A percentile compares a stretch with the other conserved stretches of the same genome.
Conservation (phyloP, 75 land plant species). For the Sequoia sempervirens region DNA sequence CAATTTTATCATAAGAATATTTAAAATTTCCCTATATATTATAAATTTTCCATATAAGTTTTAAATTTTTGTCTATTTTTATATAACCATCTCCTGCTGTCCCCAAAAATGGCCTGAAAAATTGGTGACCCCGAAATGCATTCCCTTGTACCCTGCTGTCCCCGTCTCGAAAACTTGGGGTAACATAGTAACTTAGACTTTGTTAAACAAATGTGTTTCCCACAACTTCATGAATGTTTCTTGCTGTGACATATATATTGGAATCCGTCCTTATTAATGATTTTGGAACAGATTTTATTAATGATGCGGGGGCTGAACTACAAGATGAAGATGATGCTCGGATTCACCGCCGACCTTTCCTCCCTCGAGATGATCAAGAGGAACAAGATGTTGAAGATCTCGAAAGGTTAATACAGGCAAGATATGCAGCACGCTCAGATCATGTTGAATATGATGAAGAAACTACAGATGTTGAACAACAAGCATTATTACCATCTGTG, state of each 20-base stretch:
- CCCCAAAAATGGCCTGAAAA: no score
- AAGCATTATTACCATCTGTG: constrained; percentile 91
- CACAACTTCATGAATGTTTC: background rate
- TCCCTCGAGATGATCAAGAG: constrained; percentile 67
- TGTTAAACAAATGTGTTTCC: background rate
- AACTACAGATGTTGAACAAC: constrained; percentile 95
- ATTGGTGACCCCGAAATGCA: no score
- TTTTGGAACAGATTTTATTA: constrained; percentile 65
- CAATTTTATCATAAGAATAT: no score
- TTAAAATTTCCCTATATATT: no score
- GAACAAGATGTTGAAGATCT: constrained; percentile 82
- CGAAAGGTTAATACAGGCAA: constrained; percentile 57
- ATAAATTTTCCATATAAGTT: no score
- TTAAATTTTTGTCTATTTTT: no score
- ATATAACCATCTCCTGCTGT: no score
- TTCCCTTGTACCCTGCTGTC: no score
- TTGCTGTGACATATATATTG: background rate
- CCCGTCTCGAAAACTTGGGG: no score
- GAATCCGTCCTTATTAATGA: background rate
- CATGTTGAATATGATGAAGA: constrained; percentile 86
- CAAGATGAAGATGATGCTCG: constrained; percentile 65
- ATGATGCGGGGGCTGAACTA: constrained; percentile 58
- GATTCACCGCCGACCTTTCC: constrained; percentile 55
- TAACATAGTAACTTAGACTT: constrained; percentile 21
- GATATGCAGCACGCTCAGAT: constrained; percentile 63